Base-by-base conservation (phyloP, 176 grass and related monocot genomes). In the Themeda triandra region DNA sequence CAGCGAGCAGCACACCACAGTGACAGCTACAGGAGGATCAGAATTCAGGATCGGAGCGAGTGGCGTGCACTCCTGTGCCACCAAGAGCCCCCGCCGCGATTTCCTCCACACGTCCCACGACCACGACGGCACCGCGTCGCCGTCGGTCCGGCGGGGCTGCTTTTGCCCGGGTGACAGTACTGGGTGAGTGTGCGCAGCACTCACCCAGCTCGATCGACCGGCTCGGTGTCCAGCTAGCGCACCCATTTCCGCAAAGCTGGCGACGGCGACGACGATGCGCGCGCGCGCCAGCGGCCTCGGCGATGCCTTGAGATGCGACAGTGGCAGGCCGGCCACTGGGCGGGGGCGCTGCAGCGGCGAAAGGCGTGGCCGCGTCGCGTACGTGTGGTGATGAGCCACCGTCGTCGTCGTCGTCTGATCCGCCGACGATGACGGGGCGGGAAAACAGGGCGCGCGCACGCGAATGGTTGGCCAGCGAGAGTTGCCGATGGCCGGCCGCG, bases 21-120 rank as follows among this genome's bases (percentile, higher is more conserved):
- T 17, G 41, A 69, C 44, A 80, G 63, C 3, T 66, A 49, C 62
- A 80, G 70, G 70, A 13, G n/a, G 37, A n/a, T 6, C 24, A 46
- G 44, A 10, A 13, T 44, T 48, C 7, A 54, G 5, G 63, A 27
- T 1, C 0, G 30, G 65, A 27, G 64, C 7, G 23, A 82, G 80
- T 82, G 40, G 48, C 80, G 80, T 82, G 80, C 33, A 82, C 80
- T 71, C 35, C 66, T 71, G 66, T 19, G 33, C 5, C 48, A 29
- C 80, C 53, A 31, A 27, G 44, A 2, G 39, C 39, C 39, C 39
- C 3, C 41, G 29, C 63, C 23, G 25, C 27, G 66, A 14, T 71
- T 40, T 71, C 46, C 4, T 70, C 79, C 79, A 40, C 66, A 59
- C 25, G 48, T 37, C 10, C 66, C 24, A 1, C 8, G n/a, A 70